These are phyloP conservation scores for Fusarium sp. DNA, from an alignment of 2,329 filamentous ascomycete species.

Conservation along the genomic window DNA sequence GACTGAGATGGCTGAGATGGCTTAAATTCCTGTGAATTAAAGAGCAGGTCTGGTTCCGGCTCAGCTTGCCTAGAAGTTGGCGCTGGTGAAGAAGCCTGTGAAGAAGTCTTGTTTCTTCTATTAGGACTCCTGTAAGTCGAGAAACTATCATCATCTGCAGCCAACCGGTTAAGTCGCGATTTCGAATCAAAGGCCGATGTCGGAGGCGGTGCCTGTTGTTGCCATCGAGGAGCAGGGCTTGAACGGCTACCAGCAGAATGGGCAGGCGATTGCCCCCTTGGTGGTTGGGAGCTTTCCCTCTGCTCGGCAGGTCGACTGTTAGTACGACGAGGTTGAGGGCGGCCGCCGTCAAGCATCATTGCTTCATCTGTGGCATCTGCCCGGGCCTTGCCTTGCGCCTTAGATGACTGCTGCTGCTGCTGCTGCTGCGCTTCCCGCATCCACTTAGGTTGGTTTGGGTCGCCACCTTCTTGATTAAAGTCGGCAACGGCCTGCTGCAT, in stretches of 20 bases:
- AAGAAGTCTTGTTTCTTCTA: constrained; percentile 75
- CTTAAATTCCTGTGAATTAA: constrained; percentile 56
- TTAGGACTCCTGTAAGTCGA: constrained; percentile 91
- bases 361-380: constrained; percentile 75
- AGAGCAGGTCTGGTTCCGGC: constrained; percentile 73
- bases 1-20: constrained; percentile 51
- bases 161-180: constrained; percentile 76
- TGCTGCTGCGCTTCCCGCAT: constrained; percentile 78
- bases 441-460: constrained; percentile 90
- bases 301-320: constrained; percentile 47
- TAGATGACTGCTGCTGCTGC: constrained; percentile 58
- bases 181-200: constrained; percentile 50
- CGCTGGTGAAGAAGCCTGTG: constrained; percentile 56
- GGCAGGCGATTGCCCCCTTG: constrained; percentile 64
- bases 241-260: constrained; percentile 58
- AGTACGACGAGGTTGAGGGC: constrained; percentile 59
- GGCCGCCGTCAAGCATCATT: constrained; percentile 78
- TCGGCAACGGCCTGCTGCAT: constrained; percentile 93
- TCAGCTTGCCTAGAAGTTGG: constrained; percentile 53
- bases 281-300: constrained; percentile 48
- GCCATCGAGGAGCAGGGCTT: constrained; percentile 68
- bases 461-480: constrained; percentile 75
- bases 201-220: constrained; percentile 60
- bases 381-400: constrained; percentile 48
- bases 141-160: constrained; percentile 81